A percentile compares a stretch with the other conserved stretches of the same genome.
These are phyloP conservation scores for Neobulgaria alba DNA, from an alignment of 2,329 filamentous ascomycete genomes.

Conservation along the genomic window DNA sequence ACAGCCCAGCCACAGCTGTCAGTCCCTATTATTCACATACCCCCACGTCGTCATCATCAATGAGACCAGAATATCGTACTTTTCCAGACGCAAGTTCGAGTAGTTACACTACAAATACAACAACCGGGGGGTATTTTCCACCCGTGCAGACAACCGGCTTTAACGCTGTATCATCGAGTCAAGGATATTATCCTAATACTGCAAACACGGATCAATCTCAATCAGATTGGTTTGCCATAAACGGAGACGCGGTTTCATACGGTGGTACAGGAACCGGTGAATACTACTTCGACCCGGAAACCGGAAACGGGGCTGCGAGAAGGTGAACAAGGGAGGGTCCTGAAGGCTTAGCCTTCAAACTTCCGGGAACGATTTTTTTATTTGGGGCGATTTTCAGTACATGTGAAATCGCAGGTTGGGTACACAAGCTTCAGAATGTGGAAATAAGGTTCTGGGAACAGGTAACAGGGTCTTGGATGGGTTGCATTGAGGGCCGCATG, in stretches of 20 bases:
- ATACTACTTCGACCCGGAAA: not conserved
- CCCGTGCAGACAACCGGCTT: not conserved
- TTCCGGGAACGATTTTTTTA: too few species aligned
- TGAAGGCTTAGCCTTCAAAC: too few species aligned
- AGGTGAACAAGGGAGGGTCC: too few species aligned
- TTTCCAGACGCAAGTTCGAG: not conserved
- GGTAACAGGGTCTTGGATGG: too few species aligned
- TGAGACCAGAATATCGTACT: not conserved
- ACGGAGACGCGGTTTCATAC: not conserved
- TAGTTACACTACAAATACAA: too few species aligned
- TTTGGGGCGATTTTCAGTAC: too few species aligned
- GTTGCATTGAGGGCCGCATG: too few species aligned
- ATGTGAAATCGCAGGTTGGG: too few species aligned
- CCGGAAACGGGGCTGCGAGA: not conserved
- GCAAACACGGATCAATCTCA: not conserved
- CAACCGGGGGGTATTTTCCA: not conserved
- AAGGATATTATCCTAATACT: not conserved
- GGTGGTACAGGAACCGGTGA: not conserved
- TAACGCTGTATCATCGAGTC: not conserved
- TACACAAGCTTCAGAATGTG: too few species aligned
- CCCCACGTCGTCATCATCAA: not conserved
- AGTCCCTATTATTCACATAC: too few species aligned
- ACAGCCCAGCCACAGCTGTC: constrained; percentile 28
- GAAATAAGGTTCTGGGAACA: too few species aligned
- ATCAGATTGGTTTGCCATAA: not conserved